Base-by-base conservation (phyloP, 1,284 basidiomycete genomes). In the Fereydounia khargensis region DNA sequence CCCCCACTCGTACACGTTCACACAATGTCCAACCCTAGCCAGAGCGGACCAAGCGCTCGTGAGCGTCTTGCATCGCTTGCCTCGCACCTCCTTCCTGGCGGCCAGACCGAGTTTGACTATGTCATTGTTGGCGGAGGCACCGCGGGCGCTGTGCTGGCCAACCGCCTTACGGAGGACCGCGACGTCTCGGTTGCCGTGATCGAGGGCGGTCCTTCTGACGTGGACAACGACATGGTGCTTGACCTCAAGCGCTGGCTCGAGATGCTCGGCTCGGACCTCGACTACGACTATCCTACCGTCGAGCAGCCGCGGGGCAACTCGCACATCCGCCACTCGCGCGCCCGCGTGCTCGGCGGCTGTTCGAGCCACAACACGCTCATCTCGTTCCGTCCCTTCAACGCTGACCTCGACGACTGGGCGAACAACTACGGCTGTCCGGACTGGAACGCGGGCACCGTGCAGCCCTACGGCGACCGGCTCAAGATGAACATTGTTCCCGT, bases 321-420 rank as follows among this genome's bases (percentile, higher is more conserved):
- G 39, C 69, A 74, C 58, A 77, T 77, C 42, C 58, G 65, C n/a
- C 76, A 77, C 50, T 71, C 67, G 13, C 64, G 76, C 20, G 76
- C 76, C 0, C 49, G 55, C 6, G 75, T 77, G 8, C 61, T 77
- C 10, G 76, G 76, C 21, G 76, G 76, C 25, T 77, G 76, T 55
- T 70, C 65, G 14, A 73, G 70, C 35, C 76, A 77, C 67, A 77
- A 77, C 58, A 77, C 76, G 19, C 58, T 77, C 24, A 77, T 77
- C 51, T 74, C 70, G 33, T 77, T 77, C 61, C 57, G 73, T 19
- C 76, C 76, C 9, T 75, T 77, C 47, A 72, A 73, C 35, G 71
- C 55, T 45, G 76, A 77, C 35, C 52, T 77, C 27, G 74, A 76
- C 45, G 61, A 65, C 28, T 77, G 76, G 76, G 61, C 68, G 9